Conservation (phyloP, 1,284 basidiomycete genomes). For the Puccinia polysora region DNA sequence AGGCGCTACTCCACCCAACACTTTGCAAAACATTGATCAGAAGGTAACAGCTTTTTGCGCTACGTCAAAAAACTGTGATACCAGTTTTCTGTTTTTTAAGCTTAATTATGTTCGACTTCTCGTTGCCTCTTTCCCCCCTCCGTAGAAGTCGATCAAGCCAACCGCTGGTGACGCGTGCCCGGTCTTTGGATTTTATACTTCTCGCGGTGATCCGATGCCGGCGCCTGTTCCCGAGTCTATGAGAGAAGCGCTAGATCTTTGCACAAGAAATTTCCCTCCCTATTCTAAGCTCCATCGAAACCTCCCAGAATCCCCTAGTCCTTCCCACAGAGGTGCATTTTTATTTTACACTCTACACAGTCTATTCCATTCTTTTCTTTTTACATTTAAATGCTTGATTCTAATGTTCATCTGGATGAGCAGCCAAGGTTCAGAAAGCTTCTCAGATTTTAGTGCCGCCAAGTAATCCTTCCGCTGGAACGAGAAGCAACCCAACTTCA, state of each 20-base stretch:
- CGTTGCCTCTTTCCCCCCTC: not conserved
- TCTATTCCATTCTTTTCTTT: not conserved
- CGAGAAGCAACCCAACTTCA: not conserved
- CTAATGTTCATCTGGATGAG: not conserved
- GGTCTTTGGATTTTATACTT: constrained; percentile 31
- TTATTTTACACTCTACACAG: not conserved
- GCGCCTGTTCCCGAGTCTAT: constrained; percentile 19
- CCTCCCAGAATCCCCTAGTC: constrained; percentile 33
- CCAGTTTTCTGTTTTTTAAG: too few relatives aligned
- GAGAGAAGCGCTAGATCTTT: constrained; percentile 22
- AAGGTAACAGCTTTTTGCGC: too few relatives aligned
- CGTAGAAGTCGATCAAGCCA: not conserved
- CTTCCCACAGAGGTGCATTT: constrained; percentile 33
- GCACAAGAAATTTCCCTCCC: constrained; percentile 7
- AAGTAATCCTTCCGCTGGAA: not conserved
- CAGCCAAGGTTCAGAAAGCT: constrained; percentile 21
- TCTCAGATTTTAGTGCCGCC: not conserved
- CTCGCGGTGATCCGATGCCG: constrained; percentile 8
- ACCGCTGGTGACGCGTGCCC: not conserved
- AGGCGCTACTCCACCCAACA: too few relatives aligned
- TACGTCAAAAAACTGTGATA: too few relatives aligned
- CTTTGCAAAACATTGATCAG: too few relatives aligned
- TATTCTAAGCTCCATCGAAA: constrained; percentile 1
- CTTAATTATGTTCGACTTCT: not conserved
- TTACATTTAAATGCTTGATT: not conserved